phyloP scores from a whole-genome alignment of 2,329 filamentous ascomycete genomes.

The Alternaria consortialis region DNA sequence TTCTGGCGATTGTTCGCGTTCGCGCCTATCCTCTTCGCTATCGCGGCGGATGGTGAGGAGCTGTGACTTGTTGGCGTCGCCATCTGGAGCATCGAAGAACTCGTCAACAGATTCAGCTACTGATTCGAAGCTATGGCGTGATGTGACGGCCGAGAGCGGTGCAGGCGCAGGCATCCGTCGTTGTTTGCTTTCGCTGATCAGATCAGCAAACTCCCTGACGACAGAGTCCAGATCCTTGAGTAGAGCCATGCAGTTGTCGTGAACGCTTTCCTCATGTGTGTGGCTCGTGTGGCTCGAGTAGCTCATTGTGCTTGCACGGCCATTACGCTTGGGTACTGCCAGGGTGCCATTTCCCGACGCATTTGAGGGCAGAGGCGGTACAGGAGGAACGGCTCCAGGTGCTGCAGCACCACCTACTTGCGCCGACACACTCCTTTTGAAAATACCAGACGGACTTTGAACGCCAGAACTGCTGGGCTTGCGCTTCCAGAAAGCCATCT shows the following conservation, averaged over 20 bases:
- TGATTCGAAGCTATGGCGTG: conserved; percentile 80
- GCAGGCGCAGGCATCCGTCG: conserved; percentile 68
- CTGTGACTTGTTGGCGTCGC: conserved; percentile 64
- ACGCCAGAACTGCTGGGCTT: conserved; percentile 70
- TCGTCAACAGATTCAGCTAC: conserved; percentile 74
- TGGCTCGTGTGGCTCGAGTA: conserved; percentile 62
- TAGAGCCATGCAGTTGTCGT: conserved; percentile 85
- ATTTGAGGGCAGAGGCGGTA: conserved; percentile 48
- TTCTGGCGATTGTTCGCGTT: conserved; percentile 45
- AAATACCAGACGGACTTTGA: conserved; percentile 53
- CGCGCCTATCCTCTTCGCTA: conserved; percentile 62
- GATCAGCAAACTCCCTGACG: conserved; percentile 78
- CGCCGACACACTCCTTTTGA: conserved; percentile 61
- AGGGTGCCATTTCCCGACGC: conserved; percentile 39
- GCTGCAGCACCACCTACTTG: conserved; percentile 62
- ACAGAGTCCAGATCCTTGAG: conserved; percentile 85
- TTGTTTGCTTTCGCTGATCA: conserved; percentile 82
- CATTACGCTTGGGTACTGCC: conserved; percentile 49
- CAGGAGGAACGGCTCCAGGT: conserved; percentile 47
- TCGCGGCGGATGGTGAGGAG: conserved; percentile 78
- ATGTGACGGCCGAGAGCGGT: conserved; percentile 53
- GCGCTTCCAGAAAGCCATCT: conserved; percentile 88
- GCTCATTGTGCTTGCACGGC: conserved; percentile 44
- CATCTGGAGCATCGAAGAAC: conserved; percentile 87
- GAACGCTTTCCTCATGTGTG: conserved; percentile 67